Conservation (phyloP, 495 filamentous ascomycete genomes). For the Poronia punctata region DNA sequence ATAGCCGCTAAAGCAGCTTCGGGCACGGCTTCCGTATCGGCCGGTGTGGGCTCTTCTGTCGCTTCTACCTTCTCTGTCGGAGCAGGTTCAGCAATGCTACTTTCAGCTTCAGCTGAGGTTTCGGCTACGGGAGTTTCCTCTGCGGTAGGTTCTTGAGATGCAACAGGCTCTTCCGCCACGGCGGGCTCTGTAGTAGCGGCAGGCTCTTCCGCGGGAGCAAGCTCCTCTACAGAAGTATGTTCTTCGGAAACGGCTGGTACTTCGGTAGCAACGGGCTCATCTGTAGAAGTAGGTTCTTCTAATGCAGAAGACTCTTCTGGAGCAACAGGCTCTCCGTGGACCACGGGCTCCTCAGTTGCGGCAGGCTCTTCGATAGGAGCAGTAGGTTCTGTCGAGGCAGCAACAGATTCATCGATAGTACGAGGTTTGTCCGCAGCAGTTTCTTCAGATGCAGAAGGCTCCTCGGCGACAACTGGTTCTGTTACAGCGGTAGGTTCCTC, state of each 20-base stretch:
- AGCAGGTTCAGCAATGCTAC: too few relatives aligned
- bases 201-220: not conserved
- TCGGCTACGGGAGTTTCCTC: slow-evolving; percentile 6
- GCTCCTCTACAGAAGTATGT: not conserved
- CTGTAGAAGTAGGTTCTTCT: slow-evolving; percentile 5
- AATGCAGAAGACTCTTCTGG: not conserved
- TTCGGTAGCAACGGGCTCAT: slow-evolving; percentile 10
- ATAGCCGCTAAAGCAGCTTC: slow-evolving; percentile 1
- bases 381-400: not conserved
- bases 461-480: not conserved
- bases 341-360: slow-evolving; percentile 1
- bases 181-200: slow-evolving; percentile 1
- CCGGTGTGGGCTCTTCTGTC: too few relatives aligned
- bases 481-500: not conserved
- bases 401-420: slow-evolving; percentile 9
- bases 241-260: too few relatives aligned
- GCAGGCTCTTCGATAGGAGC: not conserved
- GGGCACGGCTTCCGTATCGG: too few relatives aligned
- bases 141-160: not conserved
- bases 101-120: too few relatives aligned
- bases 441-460: not conserved
- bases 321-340: not conserved
- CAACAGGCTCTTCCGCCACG: not conserved
- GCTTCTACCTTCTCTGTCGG: too few relatives aligned
- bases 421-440: slow-evolving; percentile 1